These are phyloP conservation scores for Prunella vulgaris DNA, from an alignment of 257 asterid genomes.

Conservation along the genomic window DNA sequence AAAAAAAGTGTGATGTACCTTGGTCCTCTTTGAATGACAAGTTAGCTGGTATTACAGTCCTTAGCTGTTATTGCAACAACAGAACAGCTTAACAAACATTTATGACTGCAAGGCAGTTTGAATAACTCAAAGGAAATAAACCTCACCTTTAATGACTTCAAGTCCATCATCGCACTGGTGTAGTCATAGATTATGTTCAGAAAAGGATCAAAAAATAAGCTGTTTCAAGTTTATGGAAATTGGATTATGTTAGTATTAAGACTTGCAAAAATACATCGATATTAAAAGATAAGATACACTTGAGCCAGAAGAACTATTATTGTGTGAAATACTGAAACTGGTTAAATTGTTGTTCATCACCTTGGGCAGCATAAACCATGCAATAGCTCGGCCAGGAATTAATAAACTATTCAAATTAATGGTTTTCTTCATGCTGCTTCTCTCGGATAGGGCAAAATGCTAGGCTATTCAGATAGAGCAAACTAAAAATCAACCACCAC, in stretches of 20 bases:
- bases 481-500: not conserved
- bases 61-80: constrained; percentile 50
- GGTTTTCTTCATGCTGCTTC: not conserved
- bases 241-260: constrained; percentile 24
- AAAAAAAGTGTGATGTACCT: constrained; percentile 43
- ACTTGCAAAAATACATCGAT: not conserved
- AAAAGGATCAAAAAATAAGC: constrained; percentile 83
- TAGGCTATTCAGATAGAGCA: not conserved
- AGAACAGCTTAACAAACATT: constrained; percentile 18
- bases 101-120: constrained; percentile 7
- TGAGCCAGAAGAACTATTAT: not conserved
- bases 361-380: constrained; percentile 13
- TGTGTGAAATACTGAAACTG: not conserved
- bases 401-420: not conserved
- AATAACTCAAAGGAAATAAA: constrained; percentile 10
- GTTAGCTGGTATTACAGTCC: constrained; percentile 72
- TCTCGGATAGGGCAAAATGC: not conserved
- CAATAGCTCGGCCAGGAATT: constrained; percentile 13
- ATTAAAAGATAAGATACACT: not conserved
- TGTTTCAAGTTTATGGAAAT: constrained; percentile 39
- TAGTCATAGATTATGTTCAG: constrained; percentile 61
- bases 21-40: constrained; percentile 76
- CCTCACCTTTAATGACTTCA: constrained; percentile 65
- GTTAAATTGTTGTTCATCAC: not conserved
- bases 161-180: constrained; percentile 61